Base-by-base conservation (phyloP, 139 green algal species). In the Tetraselmis chui region DNA sequence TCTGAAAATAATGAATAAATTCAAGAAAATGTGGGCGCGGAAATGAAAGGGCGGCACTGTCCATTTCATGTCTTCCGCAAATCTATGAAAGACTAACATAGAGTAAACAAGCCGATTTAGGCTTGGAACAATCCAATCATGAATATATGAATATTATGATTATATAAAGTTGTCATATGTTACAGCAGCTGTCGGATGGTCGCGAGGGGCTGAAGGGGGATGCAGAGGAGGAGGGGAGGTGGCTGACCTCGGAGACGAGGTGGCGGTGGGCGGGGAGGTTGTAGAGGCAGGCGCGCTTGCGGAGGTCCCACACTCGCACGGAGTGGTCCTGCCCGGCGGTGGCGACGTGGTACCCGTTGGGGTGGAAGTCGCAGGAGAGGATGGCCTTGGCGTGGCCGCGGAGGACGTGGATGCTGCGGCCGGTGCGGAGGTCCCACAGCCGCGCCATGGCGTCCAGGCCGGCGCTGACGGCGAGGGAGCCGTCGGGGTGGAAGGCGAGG, bases 401-500 rank as follows among this genome's bases (percentile, higher is more conserved):
- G 76, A 98, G 87, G 29, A 85, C 84, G 30, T 93, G 77, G 31
- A 98, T 91, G 86, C 89, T 95, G 79, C 91, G 86, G 23, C 96
- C 96, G 0, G 91, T 98, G 28, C 96, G 90, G 59, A 94, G 83
- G 82, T 99, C 96, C 96, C 96, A 99, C 1, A 99, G 76, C 2
- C 93, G 90, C 91, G 89, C 93, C 59, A 93, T 85, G 2, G 91
- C 92, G 79, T 98, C 95, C 29, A 98, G 83, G 28, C 95, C 95
- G 0, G 84, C 92, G 0, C 90, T 94, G 1, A 83, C 91, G 25
- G 86, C 92, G 29, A 98, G 87, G 0, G 90, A 90, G 28, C 95
- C 95, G 32, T 98, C 95, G 0, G 80, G 83, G 58, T 99, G 95
- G 86, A 98, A 99, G 0, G 91, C 92, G 32, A 99, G 85, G 0